These are phyloP conservation scores for Penicillium coffeae DNA, from an alignment of 495 filamentous ascomycete species.

Conservation along the genomic window DNA sequence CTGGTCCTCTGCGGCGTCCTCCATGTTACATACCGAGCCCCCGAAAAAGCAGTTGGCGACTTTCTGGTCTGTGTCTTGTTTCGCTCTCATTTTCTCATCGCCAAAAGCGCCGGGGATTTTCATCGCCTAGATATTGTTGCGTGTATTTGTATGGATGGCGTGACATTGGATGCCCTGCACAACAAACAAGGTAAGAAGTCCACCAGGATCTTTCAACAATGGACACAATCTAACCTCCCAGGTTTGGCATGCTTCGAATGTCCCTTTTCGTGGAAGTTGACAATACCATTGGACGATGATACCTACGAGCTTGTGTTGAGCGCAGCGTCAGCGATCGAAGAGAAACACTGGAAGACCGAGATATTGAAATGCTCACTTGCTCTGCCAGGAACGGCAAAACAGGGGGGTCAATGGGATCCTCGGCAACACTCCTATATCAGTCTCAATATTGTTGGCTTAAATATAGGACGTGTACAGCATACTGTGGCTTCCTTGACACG, in stretches of 20 bases:
- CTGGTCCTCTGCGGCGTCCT: conserved; percentile 82
- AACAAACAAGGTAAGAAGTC: conserved; percentile 76
- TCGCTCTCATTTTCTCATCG: conserved; percentile 73
- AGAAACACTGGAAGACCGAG: conserved; percentile 65
- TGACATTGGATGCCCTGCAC: conserved; percentile 70
- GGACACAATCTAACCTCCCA: conserved; percentile 25
- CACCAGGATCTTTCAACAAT: not conserved
- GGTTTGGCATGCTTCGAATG: conserved; percentile 83
- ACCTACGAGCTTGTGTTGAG: conserved; percentile 84
- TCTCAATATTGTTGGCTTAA: conserved; percentile 69
- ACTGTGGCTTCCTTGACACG: conserved; percentile 67
- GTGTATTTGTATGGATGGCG: conserved; percentile 64
- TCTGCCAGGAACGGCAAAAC: conserved; percentile 20
- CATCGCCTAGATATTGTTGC: conserved; percentile 69
- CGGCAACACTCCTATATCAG: conserved; percentile 50
- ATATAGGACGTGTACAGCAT: conserved; percentile 57
- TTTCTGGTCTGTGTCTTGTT: conserved; percentile 91
- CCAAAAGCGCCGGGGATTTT: conserved; percentile 56
- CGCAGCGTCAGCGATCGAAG: conserved; percentile 79
- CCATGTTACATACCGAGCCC: conserved; percentile 76
- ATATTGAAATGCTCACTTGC: conserved; percentile 31
- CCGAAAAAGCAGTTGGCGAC: conserved; percentile 60
- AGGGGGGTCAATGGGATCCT: conserved; percentile 21
- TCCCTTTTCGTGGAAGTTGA: conserved; percentile 88
- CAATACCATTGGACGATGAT: conserved; percentile 72